Evolutionary conservation across 345 rosid genomes (phyloP).

Genomic region (Brassica incana): DNA sequence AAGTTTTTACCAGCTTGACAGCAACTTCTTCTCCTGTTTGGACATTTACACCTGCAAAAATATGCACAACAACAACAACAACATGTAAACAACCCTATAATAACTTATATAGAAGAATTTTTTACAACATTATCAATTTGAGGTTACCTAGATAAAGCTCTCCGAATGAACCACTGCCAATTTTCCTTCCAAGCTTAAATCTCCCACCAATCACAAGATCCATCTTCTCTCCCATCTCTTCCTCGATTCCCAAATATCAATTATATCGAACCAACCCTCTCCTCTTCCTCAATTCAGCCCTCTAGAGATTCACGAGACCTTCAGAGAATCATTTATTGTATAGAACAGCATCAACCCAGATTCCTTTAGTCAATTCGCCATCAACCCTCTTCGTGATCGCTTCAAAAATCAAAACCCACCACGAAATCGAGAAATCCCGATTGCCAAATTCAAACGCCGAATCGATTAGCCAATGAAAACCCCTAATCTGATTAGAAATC

Average conservation of each 20-base stretch:
- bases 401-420: conserved; percentile 26
- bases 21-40: conserved; percentile 92
- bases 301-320: conserved; percentile 9
- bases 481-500: conserved; percentile 30
- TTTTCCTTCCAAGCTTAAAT: conserved; percentile 85
- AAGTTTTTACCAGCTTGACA: conserved; percentile 66
- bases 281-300: conserved; percentile 2
- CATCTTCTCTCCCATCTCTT: conserved; percentile 40
- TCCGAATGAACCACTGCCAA: conserved; percentile 89
- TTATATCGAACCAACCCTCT: conserved; percentile 2
- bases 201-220: conserved; percentile 72
- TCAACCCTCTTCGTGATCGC: conserved; percentile 12
- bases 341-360: background rate
- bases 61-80: background rate
- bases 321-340: background rate
- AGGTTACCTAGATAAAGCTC: conserved; percentile 73
- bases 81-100: background rate
- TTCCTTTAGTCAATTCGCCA: conserved; percentile 15
- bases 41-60: conserved; percentile 65
- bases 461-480: conserved; percentile 11
- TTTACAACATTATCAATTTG: background rate
- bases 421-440: background rate
- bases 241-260: background rate
- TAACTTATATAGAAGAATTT: background rate
- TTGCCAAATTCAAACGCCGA: conserved; percentile 10